A percentile compares a stretch with the other conserved stretches of the same genome.
Conservation (phyloP, 257 asterid species). For the Craterostigma plantagineum region DNA sequence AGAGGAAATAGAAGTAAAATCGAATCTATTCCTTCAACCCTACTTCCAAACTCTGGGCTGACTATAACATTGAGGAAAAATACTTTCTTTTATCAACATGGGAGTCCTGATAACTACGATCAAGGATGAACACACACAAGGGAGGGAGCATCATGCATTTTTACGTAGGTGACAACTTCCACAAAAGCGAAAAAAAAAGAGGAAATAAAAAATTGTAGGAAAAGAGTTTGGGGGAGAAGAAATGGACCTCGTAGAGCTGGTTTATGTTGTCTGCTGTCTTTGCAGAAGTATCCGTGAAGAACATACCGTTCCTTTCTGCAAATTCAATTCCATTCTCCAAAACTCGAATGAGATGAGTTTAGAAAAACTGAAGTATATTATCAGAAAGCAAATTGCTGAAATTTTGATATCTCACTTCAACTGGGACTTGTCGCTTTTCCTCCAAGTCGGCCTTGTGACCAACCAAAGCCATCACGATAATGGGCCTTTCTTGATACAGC, state of each 20-base stretch:
- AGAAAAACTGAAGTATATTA: not conserved
- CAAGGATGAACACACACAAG: too few species aligned
- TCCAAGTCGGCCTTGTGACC: constrained; percentile 94
- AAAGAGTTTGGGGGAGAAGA: not conserved
- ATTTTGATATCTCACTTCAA: constrained; percentile 46
- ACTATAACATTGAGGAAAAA: too few species aligned
- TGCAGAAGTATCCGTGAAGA: constrained; percentile 94
- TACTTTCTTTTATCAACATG: too few species aligned
- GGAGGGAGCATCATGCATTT: too few species aligned
- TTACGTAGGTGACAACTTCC: too few species aligned
- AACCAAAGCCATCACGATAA: constrained; percentile 88
- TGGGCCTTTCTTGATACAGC: constrained; percentile 96
- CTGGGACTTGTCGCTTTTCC: constrained; percentile 75
- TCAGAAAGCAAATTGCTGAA: constrained; percentile 1
- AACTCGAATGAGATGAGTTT: too few species aligned
- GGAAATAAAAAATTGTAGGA: too few species aligned
- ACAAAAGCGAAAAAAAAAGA: too few species aligned
- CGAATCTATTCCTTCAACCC: too few species aligned
- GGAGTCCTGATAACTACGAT: too few species aligned
- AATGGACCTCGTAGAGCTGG: constrained; percentile 86
- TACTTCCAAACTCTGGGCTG: too few species aligned
- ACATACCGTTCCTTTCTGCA: constrained; percentile 95
- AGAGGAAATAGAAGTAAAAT: too few species aligned
- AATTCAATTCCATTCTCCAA: constrained; percentile 67
- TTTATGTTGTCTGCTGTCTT: constrained; percentile 98